These are phyloP conservation scores for Neurospora sp. DNA, from an alignment of 495 filamentous ascomycete species.

Conservation along the genomic window DNA sequence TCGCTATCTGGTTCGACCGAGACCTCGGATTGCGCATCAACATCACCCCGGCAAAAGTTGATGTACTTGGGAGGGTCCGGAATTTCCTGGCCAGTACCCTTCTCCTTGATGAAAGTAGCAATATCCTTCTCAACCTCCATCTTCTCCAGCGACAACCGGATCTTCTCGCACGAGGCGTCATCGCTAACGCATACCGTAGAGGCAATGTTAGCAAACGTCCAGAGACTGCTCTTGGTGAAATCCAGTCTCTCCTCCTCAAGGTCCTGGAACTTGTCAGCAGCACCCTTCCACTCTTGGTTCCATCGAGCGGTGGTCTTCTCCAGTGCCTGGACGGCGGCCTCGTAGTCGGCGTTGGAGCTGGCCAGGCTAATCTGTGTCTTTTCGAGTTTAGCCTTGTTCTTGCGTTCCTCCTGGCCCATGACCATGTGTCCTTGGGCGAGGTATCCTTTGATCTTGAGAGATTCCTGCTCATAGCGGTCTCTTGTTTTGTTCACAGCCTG, in stretches of 20 bases:
- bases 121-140: slow-evolving; percentile 98
- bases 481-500: slow-evolving; percentile 87
- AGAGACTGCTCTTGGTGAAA: slow-evolving; percentile 92
- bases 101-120: slow-evolving; percentile 74
- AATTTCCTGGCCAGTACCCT: slow-evolving; percentile 88
- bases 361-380: slow-evolving; percentile 96
- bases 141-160: slow-evolving; percentile 86
- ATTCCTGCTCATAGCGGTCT: slow-evolving; percentile 94
- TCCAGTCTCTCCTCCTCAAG: slow-evolving; percentile 95
- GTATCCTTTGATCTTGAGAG: slow-evolving; percentile 95
- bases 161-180: slow-evolving; percentile 93
- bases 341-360: slow-evolving; percentile 84
- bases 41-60: slow-evolving; percentile 92
- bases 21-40: slow-evolving; percentile 69
- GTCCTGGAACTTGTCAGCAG: slow-evolving; percentile 99
- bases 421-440: slow-evolving; percentile 99
- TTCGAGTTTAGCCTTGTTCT: slow-evolving; percentile 97
- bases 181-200: slow-evolving; percentile 99
- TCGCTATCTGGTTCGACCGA: slow-evolving; percentile 56
- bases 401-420: slow-evolving; percentile 97
- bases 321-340: slow-evolving; percentile 80
- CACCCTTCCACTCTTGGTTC: slow-evolving; percentile 97
- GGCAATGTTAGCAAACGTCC: slow-evolving; percentile 96
- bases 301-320: slow-evolving; percentile 92
- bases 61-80: slow-evolving; percentile 96